phyloP scores from a whole-genome alignment of 2,329 filamentous ascomycete species.

The Penicillium sp. region DNA sequence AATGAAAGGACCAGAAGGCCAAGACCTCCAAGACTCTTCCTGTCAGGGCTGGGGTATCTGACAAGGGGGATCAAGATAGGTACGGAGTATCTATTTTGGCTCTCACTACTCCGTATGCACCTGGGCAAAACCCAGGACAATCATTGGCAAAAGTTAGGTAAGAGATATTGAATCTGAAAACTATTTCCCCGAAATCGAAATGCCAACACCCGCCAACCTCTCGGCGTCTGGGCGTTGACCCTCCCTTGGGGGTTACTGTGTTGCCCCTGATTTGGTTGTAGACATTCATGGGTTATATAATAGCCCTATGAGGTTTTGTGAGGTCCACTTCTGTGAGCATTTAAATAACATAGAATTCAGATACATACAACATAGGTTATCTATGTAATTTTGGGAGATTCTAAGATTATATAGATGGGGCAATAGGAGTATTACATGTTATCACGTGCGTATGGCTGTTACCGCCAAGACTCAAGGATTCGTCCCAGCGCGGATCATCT shows the following conservation, averaged over 20 bases:
- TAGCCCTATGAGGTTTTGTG: not conserved
- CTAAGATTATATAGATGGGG: not conserved
- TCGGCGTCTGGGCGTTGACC: conserved; percentile 8
- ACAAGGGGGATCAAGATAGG: not conserved
- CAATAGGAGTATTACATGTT: not conserved
- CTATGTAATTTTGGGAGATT: not conserved
- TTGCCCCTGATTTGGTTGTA: not conserved
- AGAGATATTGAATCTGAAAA: conserved; percentile 12
- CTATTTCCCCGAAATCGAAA: conserved; percentile 4
- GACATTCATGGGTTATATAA: not conserved
- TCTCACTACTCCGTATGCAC: not conserved
- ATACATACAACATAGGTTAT: not conserved
- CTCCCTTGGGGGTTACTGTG: not conserved
- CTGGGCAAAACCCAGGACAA: not conserved
- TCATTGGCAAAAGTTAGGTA: conserved; percentile 14
- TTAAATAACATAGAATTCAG: not conserved
- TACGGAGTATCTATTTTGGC: conserved; percentile 1
- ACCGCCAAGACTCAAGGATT: conserved; percentile 17
- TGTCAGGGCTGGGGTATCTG: not conserved
- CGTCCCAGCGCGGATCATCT: conserved; percentile 14
- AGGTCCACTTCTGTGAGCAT: not conserved
- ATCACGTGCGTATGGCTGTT: conserved; percentile 12
- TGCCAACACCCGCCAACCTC: conserved; percentile 18
- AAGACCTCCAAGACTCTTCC: conserved; percentile 7
- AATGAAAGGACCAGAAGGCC: conserved; percentile 9